Evolutionary conservation across 768 basidiomycete genomes (phyloP).

Genomic region (Stropharia rugosoannulata): DNA sequence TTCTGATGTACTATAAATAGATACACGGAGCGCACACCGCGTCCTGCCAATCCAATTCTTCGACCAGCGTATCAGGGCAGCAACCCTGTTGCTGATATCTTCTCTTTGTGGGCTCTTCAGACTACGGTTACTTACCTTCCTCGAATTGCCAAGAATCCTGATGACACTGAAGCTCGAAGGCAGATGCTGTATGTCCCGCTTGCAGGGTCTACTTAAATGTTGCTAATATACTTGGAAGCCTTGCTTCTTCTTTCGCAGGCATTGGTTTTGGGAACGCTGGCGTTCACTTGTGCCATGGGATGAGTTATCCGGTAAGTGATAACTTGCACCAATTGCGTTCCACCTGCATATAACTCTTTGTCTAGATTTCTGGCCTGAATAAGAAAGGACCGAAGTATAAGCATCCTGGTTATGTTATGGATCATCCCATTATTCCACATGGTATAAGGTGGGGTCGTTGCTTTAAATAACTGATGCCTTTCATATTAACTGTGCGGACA

Average conservation of each 20-base stretch:
- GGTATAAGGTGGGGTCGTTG: slow-evolving; percentile 61
- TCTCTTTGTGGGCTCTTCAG: slow-evolving; percentile 90
- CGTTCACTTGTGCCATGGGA: slow-evolving; percentile 87
- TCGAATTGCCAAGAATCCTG: slow-evolving; percentile 73
- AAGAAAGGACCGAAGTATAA: slow-evolving; percentile 92
- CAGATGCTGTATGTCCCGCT: slow-evolving; percentile 78
- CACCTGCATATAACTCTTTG: background rate
- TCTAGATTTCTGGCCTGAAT: slow-evolving; percentile 88
- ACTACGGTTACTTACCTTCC: slow-evolving; percentile 90
- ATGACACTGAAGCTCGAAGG: slow-evolving; percentile 79
- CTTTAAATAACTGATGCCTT: background rate
- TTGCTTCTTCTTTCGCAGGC: slow-evolving; percentile 92
- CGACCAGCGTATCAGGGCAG: slow-evolving; percentile 93
- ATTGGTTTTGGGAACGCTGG: slow-evolving; percentile 96
- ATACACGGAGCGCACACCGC: slow-evolving; percentile 88
- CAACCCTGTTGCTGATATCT: slow-evolving; percentile 94
- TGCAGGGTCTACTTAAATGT: background rate
- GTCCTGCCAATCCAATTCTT: slow-evolving; percentile 86
- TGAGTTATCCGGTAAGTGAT: slow-evolving; percentile 75
- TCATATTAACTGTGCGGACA: background rate
- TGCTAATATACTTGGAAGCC: slow-evolving; percentile 36
- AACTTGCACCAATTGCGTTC: background rate
- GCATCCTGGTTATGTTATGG: slow-evolving; percentile 86
- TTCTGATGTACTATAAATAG: slow-evolving; percentile 30
- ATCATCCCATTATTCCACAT: slow-evolving; percentile 90